Base-by-base conservation (phyloP, 345 rosid species). In the Populus deltoides region DNA sequence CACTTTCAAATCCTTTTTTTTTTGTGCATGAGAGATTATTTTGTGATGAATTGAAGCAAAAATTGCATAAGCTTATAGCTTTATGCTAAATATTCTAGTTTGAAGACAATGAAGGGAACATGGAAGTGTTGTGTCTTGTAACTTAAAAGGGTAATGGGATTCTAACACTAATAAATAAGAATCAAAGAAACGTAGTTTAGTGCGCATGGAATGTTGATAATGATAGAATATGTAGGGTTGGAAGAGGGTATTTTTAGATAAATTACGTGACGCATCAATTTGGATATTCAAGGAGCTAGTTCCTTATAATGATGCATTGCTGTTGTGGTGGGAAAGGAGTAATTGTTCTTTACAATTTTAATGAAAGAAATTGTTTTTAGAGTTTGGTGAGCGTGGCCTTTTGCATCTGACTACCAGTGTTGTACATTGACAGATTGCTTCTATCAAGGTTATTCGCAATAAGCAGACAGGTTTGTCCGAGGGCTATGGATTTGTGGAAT, bases 401-500 rank as follows among this genome's bases (percentile, higher is more conserved):
- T 68, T 27, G 24, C 31, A 29, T 29, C 74, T 78, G 75, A 49
- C 73, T 51, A 59, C 71, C 4, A 16, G 13, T 31, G 36, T 63
- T 17, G 9, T 65, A 2, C 70, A 13, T 55, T 78, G 33, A 78
- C 88, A 93, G 99, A 90, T 96, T 84, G 86, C 84, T 49, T 92
- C 99, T 27, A 85, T 92, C 18, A 96, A 96, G 87, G 91, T 96
- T 82, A 96, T 93, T 66, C 97, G 99, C 80, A 96, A 93, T 71
- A 96, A 92, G 90, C 97, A 91, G 75, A 90, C 90, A 36, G 94
- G 97, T 73, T 80, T 87, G 45, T 93, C 98, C 1, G 98, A 92
- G 85, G 98, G 99, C 25, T 93, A 96, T 76, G 99, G 99, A 63
- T 96, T 93, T 81, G 95, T 96, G 75, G 99, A 96, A 75, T 96